Conservation (phyloP, 257 asterid species). For the Lycium ferocissimum region DNA sequence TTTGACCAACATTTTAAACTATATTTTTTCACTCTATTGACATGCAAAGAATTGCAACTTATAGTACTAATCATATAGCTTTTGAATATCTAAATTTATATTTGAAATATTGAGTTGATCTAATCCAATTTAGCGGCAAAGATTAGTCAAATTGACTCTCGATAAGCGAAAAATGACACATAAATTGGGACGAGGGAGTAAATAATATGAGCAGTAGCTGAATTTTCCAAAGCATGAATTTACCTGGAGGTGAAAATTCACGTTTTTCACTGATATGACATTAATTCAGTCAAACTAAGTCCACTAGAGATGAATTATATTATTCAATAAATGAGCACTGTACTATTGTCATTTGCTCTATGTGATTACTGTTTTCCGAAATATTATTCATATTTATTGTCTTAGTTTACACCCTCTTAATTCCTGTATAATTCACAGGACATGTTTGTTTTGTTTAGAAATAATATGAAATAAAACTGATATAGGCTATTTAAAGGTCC, state of each 20-base stretch:
- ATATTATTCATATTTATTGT: not conserved
- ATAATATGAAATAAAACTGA: slow-evolving; percentile 24
- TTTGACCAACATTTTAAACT: no score
- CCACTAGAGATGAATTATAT: not conserved
- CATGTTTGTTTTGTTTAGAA: not conserved
- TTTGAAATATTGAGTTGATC: no score
- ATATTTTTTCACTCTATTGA: no score
- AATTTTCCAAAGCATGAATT: slow-evolving; percentile 4
- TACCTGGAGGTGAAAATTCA: not conserved
- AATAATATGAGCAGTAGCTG: not conserved
- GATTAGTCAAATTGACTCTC: no score
- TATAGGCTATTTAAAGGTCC: slow-evolving; percentile 63
- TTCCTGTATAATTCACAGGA: not conserved
- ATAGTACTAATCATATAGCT: no score
- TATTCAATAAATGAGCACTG: not conserved
- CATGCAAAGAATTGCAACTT: no score
- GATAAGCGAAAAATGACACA: no score
- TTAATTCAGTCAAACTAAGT: slow-evolving; percentile 9
- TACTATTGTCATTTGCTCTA: not conserved
- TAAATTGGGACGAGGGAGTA: no score
- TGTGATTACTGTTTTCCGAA: not conserved
- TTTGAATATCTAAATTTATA: no score
- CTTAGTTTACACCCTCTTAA: not conserved
- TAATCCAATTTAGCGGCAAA: no score
- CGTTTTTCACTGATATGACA: not conserved